Base-by-base conservation (phyloP, 805 yeast species). In the Candida khao-thaluensis region DNA sequence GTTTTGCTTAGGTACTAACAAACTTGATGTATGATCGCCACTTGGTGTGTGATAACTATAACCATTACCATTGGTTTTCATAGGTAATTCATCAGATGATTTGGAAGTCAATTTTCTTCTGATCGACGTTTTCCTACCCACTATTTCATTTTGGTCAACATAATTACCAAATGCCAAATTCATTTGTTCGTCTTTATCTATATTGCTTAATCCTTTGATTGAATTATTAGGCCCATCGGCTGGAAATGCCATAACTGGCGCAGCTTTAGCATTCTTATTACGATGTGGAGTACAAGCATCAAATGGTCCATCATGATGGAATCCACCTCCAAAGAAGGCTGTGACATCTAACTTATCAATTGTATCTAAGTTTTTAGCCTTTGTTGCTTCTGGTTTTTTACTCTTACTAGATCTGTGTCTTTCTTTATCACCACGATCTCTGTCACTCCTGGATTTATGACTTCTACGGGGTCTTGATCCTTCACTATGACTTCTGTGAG, bases 291-390 rank as follows among this genome's bases (percentile, higher is more conserved):
- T 85, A 62, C 98, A 91, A 1, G 99, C 99, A 60, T 93, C 99
- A 59, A 93, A 93, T 11, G 99, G 99, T 9, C 99, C 99, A 65
- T 93, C 99, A 62, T 93, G 98, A 62, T 93, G 99, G 74, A 93
- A 93, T 2, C 95, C 87, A 35, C 86, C 82, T 17, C 96, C 97
- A 58, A 86, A 90, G 45, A 90, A 74, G 1, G 96, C 97, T 9
- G 97, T 90, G 33, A 91, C 99, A 61, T 93, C 99, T 54, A 93
- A 72, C 62, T 86, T 86, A 66, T 93, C 99, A 51, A 93, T 93
- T 3, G 95, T 87, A 56, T 91, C 99, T 40, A 90, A 81, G 50
- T 89, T 85, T 51, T 81, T 80, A 10, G 89, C 75, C 49, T 77
- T 71, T 53, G 66, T 66, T 3, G 69, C 60, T 55, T 66, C 69